phyloP scores from a whole-genome alignment of 2,329 filamentous ascomycete genomes.

The Metarhizium anisopliae region DNA sequence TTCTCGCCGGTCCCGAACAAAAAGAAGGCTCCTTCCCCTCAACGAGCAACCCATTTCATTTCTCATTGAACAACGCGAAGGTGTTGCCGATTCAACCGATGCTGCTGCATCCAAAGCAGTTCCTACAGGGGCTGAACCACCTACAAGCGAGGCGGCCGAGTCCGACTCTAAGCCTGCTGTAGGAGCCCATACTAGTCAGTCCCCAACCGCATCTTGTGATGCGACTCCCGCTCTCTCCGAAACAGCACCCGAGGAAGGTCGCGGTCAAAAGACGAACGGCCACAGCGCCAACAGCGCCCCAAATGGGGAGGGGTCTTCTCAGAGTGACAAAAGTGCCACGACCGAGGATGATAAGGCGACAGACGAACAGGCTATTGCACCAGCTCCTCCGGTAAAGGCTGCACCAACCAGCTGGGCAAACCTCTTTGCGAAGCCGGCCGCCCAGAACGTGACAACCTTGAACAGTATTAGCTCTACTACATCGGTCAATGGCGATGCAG shows the following conservation, averaged over 20 bases:
- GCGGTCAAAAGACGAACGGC: slow-evolving; percentile 6
- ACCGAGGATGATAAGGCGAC: slow-evolving; percentile 9
- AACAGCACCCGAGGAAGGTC: slow-evolving; percentile 4
- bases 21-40: slow-evolving; percentile 31
- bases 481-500: slow-evolving; percentile 15
- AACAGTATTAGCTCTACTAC: slow-evolving; percentile 18
- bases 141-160: neutral
- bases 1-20: slow-evolving; percentile 27
- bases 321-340: slow-evolving; percentile 15
- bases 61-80: slow-evolving; percentile 30
- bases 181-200: neutral
- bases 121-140: slow-evolving; percentile 6
- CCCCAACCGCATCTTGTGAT: neutral
- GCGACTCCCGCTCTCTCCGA: neutral
- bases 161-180: neutral
- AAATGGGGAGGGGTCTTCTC: slow-evolving; percentile 11
- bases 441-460: slow-evolving; percentile 10
- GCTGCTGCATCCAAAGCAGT: neutral
- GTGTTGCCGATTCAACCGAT: slow-evolving; percentile 13
- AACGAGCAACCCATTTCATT: slow-evolving; percentile 32
- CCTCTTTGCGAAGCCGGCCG: slow-evolving; percentile 25
- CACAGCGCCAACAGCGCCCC: neutral
- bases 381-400: slow-evolving; percentile 17
- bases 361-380: slow-evolving; percentile 7
- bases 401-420: slow-evolving; percentile 32